Evolutionary conservation across 2,329 filamentous ascomycete genomes (phyloP).

Genomic region (Penicillium sclerotigenum): DNA sequence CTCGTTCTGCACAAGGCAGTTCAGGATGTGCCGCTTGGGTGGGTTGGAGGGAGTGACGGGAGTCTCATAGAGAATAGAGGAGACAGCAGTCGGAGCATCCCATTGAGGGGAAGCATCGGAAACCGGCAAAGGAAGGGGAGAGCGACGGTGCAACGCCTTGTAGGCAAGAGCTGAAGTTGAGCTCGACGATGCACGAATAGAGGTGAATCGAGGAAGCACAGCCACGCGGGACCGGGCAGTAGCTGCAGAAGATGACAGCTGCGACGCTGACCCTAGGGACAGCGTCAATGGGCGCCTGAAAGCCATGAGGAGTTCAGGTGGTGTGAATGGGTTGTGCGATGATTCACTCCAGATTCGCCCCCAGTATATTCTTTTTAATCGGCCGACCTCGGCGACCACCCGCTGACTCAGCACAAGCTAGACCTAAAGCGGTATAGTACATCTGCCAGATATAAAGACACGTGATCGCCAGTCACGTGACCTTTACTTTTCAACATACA

Average conservation of each 20-base stretch:
- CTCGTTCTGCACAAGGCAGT: slow-evolving; percentile 98
- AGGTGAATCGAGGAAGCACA: slow-evolving; percentile 31
- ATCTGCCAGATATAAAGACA: background rate
- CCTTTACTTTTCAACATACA: background rate
- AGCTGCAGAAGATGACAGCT: slow-evolving; percentile 25
- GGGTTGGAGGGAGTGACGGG: slow-evolving; percentile 78
- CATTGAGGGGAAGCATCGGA: slow-evolving; percentile 76
- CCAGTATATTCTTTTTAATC: slow-evolving; percentile 24
- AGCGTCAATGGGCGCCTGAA: slow-evolving; percentile 40
- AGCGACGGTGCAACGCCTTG: slow-evolving; percentile 91
- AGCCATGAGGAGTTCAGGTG: slow-evolving; percentile 33
- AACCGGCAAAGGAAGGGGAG: slow-evolving; percentile 76
- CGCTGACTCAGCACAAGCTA: slow-evolving; percentile 31
- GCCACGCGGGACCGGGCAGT: slow-evolving; percentile 28
- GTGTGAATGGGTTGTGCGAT: slow-evolving; percentile 21
- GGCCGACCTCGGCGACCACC: slow-evolving; percentile 35
- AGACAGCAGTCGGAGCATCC: slow-evolving; percentile 86
- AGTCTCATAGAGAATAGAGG: slow-evolving; percentile 98
- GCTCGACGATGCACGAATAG: slow-evolving; percentile 43
- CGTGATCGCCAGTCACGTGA: slow-evolving; percentile 7
- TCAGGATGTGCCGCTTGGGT: slow-evolving; percentile 91
- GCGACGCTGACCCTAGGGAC: slow-evolving; percentile 32
- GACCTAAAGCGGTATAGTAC: background rate
- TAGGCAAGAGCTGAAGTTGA: slow-evolving; percentile 94
- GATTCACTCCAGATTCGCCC: slow-evolving; percentile 26